Conservation (phyloP, 1,284 basidiomycete genomes). For the Ganoderma multipileum region DNA sequence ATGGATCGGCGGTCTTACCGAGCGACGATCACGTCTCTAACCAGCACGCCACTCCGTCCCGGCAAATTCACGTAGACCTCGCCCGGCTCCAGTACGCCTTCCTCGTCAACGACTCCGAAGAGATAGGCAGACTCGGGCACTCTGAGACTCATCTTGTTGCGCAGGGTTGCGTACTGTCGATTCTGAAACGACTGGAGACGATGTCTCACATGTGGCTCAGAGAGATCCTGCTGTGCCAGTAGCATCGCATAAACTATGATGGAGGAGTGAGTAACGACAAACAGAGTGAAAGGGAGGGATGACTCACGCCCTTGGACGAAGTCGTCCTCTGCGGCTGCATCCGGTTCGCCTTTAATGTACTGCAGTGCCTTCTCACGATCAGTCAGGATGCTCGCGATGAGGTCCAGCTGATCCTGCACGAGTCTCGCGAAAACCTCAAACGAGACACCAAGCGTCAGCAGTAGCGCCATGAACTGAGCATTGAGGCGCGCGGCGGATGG, state of each 20-base stretch:
- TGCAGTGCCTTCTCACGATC: conserved; percentile 29
- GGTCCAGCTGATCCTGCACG: conserved; percentile 30
- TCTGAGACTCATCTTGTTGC: conserved; percentile 28
- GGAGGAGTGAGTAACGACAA: not conserved
- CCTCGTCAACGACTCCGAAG: conserved; percentile 33
- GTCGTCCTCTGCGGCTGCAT: conserved; percentile 25
- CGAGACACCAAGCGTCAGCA: conserved; percentile 27
- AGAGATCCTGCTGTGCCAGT: conserved; percentile 30
- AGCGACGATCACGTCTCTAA: conserved; percentile 25
- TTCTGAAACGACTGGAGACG: conserved; percentile 27
- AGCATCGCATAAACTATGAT: conserved; percentile 29
- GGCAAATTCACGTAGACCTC: conserved; percentile 34
- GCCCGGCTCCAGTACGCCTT: conserved; percentile 26
- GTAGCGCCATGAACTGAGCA: conserved; percentile 24
- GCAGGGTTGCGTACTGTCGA: conserved; percentile 23
- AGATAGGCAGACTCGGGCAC: conserved; percentile 30
- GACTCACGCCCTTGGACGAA: conserved; percentile 29
- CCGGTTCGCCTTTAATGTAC: conserved; percentile 31
- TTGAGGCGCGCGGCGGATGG: conserved; percentile 30
- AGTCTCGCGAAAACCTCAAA: conserved; percentile 23
- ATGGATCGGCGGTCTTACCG: conserved; percentile 14
- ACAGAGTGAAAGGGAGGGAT: not conserved
- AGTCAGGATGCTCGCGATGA: conserved; percentile 29
- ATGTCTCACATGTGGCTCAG: conserved; percentile 28
- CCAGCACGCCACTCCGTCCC: conserved; percentile 25